Evolutionary conservation across 2,329 filamentous ascomycete species (phyloP).

Genomic region (Colletotrichum godetiae): DNA sequence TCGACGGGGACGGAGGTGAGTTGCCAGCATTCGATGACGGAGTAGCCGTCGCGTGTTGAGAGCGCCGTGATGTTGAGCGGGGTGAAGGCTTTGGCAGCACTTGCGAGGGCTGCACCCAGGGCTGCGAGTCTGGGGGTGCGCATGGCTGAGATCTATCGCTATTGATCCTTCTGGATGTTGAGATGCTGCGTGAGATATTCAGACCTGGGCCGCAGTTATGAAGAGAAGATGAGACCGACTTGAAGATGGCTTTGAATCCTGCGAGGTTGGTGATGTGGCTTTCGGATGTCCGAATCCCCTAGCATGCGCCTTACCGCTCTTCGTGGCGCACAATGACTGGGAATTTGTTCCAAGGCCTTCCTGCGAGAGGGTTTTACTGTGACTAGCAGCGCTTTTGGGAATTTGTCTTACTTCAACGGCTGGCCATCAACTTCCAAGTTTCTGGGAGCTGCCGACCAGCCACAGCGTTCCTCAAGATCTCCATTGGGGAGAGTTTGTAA

Average conservation of each 20-base stretch:
- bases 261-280: background rate
- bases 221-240: background rate
- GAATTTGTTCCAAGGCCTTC: background rate
- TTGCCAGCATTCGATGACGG: constrained; percentile 59
- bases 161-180: background rate
- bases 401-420: background rate
- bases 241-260: background rate
- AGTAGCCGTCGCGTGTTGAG: constrained; percentile 47
- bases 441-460: too few relatives aligned
- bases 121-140: background rate
- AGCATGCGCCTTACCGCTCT: background rate
- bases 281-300: background rate
- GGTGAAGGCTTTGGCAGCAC: background rate
- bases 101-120: background rate
- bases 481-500: background rate
- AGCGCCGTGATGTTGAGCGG: constrained; percentile 56
- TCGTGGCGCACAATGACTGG: background rate
- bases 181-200: background rate
- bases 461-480: background rate
- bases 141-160: background rate
- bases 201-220: too few relatives aligned
- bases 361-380: background rate
- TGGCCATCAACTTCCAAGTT: background rate
- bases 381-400: background rate
- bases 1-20: constrained; percentile 41